Base-by-base conservation (phyloP, 169 alveolate genomes). In the Plasmodium blacklocki region DNA sequence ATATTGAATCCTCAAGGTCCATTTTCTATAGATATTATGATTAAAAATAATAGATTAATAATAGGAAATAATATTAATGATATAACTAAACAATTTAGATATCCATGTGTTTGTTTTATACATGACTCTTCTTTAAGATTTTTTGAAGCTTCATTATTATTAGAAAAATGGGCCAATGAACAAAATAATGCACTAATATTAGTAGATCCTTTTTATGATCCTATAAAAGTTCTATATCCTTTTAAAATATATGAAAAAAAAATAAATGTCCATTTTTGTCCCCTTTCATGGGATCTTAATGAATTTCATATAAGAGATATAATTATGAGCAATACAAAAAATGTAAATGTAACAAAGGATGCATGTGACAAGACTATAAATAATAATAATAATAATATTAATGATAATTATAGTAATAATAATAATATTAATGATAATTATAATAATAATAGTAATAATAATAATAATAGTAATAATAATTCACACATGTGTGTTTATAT, bases 91-190 rank as follows among this genome's bases (percentile, higher is more conserved):
- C 12, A n/a, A 49, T 83, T 83, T 70, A 83, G 85, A 49, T 83
- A 63, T 70, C 91, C 91, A 32, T 83, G 91, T 83, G 85, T 83
- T 58, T 83, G 91, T 71, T 71, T 83, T 83, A 63, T 83, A 14
- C 91, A 83, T 58, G 91, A 83, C 56, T 68, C 74, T 23, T 56
- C 86, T 3, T 58, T 83, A 29, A 49, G 91, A 83, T 83, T 83
- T 67, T 83, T 59, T 63, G 91, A 83, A 83, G 32, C 91, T 6
- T 49, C 73, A 32, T 18, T 62, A 1, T 67, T 83, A 50, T 83
- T 70, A 49, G 85, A 83, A 83, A 83, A 83, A 29, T 83, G 91
- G 91, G 85, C 60, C 49, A 58, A 21, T 26, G 85, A 68, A 43
- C 50, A 68, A 70, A 83, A 83, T 62, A 83, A 83, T 58, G 32